phyloP scores from a whole-genome alignment of 768 basidiomycete genomes.

The Ramaria rubella region DNA sequence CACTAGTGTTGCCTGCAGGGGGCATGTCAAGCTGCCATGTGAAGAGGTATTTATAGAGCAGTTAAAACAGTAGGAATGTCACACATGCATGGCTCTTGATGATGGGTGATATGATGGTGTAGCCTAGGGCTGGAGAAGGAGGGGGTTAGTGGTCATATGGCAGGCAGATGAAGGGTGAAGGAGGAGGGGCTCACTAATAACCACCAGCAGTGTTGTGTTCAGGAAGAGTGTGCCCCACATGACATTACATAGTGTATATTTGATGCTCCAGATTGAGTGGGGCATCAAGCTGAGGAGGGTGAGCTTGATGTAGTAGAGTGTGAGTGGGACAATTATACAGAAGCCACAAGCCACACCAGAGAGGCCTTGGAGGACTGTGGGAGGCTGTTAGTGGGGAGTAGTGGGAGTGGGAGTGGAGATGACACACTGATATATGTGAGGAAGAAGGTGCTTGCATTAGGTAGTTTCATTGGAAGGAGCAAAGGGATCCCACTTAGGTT shows the following conservation, averaged over 20 bases:
- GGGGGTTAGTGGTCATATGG: too few relatives aligned
- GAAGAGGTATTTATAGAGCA: constrained; percentile 81
- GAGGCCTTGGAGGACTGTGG: constrained; percentile 79
- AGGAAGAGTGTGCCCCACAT: constrained; percentile 76
- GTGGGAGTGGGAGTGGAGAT: constrained; percentile 23
- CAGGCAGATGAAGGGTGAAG: too few relatives aligned
- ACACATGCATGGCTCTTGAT: constrained; percentile 84
- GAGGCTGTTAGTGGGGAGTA: constrained; percentile 3
- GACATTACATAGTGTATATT: constrained; percentile 61
- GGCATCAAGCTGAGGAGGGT: constrained; percentile 85
- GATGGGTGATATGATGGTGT: constrained; percentile 86
- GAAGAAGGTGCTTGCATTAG: constrained; percentile 85
- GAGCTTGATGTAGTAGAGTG: constrained; percentile 87
- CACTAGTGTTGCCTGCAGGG: constrained; percentile 71
- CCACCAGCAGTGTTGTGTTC: constrained; percentile 66
- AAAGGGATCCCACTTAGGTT: constrained; percentile 65
- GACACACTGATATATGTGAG: constrained; percentile 48
- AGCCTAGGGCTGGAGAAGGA: constrained; percentile 51
- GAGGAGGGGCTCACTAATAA: constrained; percentile 56
- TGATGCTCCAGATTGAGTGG: constrained; percentile 76
- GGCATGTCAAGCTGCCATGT: constrained; percentile 73
- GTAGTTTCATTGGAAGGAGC: constrained; percentile 72
- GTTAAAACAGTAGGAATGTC: constrained; percentile 80
- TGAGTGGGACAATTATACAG: constrained; percentile 65
- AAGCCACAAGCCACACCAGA: constrained; percentile 75